phyloP scores from a whole-genome alignment of 108 stramenopile genomes.

The Skeletonema marinoi region DNA sequence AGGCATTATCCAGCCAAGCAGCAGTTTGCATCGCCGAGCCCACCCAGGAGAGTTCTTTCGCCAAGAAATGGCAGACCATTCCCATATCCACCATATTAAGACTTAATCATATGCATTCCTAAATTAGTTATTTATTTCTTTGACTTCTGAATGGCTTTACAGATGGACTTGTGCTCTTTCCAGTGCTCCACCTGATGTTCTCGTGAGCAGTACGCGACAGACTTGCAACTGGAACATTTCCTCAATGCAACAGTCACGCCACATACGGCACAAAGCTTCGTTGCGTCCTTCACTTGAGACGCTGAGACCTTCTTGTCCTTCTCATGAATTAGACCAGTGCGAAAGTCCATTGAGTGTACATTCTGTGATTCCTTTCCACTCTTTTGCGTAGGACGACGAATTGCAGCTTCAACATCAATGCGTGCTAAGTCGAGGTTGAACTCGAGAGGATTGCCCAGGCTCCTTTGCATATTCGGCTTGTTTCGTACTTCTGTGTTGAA shows the following conservation, averaged over 20 bases:
- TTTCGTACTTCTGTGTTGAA: slow-evolving; percentile 9
- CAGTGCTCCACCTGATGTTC: slow-evolving; percentile 15
- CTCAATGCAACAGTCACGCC: slow-evolving; percentile 18
- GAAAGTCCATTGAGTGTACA: not conserved
- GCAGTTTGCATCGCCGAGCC: not conserved
- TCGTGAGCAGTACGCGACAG: not conserved
- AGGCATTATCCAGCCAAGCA: not conserved
- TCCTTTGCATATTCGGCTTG: slow-evolving; percentile 2
- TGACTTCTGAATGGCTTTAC: not conserved
- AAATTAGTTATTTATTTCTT: not conserved
- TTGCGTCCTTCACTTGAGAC: not conserved
- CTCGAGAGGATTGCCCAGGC: slow-evolving; percentile 1
- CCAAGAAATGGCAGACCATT: not conserved
- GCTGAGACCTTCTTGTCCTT: slow-evolving; percentile 5
- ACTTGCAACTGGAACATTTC: not conserved
- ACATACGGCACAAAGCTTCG: slow-evolving; percentile 16
- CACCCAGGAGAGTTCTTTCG: not conserved
- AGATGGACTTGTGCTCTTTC: slow-evolving; percentile 12
- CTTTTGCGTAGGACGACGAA: not conserved
- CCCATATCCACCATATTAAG: not conserved
- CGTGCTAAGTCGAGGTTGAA: slow-evolving; percentile 1
- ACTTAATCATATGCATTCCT: not conserved
- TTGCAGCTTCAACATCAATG: not conserved
- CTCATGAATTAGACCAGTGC: not conserved
- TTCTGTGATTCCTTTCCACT: not conserved